phyloP scores from a whole-genome alignment of 345 rosid genomes.

The Rhizophora apiculata region DNA sequence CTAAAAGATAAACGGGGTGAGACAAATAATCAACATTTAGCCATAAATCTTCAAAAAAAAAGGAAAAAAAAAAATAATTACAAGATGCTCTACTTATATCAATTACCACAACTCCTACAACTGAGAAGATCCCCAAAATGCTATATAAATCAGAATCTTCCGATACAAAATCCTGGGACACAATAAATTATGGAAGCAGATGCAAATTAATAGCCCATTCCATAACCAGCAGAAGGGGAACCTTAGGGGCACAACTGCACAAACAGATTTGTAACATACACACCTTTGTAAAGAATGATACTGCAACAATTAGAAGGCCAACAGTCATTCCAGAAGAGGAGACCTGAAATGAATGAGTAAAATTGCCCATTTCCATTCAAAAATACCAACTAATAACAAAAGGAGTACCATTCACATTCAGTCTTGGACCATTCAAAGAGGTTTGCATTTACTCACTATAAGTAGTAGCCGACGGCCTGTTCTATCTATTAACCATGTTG shows the following conservation, averaged over 20 bases:
- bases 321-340: slow-evolving; percentile 75
- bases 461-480: slow-evolving; percentile 88
- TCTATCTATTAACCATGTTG: slow-evolving; percentile 87
- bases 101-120: slow-evolving; percentile 83
- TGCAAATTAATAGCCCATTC: neutral
- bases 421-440: neutral
- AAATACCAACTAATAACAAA: neutral
- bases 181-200: slow-evolving; percentile 7
- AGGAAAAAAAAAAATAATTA: neutral
- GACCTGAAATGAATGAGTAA: slow-evolving; percentile 39
- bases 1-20: slow-evolving; percentile 39
- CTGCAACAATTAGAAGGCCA: slow-evolving; percentile 78
- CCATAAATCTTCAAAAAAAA: slow-evolving; percentile 7
- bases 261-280: neutral
- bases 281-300: slow-evolving; percentile 67
- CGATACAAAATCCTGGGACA: slow-evolving; percentile 51
- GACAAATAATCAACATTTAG: slow-evolving; percentile 2
- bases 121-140: slow-evolving; percentile 62
- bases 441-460: slow-evolving; percentile 52
- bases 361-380: neutral
- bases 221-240: neutral
- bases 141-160: slow-evolving; percentile 51
- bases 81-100: slow-evolving; percentile 13
- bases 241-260: neutral
- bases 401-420: too few relatives aligned